These are phyloP conservation scores for Paecilomyces sp. DNA, from an alignment of 2,329 filamentous ascomycete species.

Conservation along the genomic window DNA sequence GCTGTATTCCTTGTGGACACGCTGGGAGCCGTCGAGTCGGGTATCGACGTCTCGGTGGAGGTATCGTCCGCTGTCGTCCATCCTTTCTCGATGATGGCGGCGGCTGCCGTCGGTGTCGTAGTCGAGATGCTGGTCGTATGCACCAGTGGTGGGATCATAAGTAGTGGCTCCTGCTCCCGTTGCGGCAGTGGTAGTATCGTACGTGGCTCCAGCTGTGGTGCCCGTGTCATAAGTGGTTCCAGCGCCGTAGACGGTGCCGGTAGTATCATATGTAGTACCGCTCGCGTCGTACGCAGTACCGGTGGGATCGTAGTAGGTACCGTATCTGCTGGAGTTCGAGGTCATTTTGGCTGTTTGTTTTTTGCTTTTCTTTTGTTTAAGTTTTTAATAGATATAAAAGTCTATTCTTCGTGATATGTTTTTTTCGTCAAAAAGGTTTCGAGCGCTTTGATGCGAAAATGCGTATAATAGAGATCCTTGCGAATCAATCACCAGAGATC, in stretches of 20 bases:
- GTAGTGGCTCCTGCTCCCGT: conserved; percentile 7
- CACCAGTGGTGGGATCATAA: conserved; percentile 11
- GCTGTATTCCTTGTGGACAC: conserved; percentile 24
- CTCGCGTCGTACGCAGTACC: background rate
- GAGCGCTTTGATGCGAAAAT: background rate
- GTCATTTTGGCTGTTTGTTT: conserved; percentile 1
- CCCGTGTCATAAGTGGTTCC: conserved; percentile 2
- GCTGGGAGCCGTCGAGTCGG: conserved; percentile 19
- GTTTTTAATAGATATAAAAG: background rate
- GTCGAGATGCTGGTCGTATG: conserved; percentile 29
- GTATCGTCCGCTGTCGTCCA: conserved; percentile 21
- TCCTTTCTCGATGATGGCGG: conserved; percentile 24
- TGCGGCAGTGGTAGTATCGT: background rate
- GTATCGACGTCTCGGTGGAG: conserved; percentile 26
- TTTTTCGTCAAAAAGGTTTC: background rate
- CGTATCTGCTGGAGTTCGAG: background rate
- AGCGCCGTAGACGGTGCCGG: background rate
- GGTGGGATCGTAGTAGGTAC: background rate
- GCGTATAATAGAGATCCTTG: background rate
- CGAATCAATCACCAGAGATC: background rate
- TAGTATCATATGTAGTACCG: background rate
- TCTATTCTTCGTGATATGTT: background rate
- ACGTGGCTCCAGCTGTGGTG: conserved; percentile 4
- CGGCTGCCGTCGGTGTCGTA: conserved; percentile 17
- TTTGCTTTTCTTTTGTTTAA: no score